Percentiles rank a stretch among this genome's conserved stretches.
These are phyloP conservation scores for Aspergillus calidoustus DNA, from an alignment of 2,329 filamentous ascomycete species.

Conservation along the genomic window DNA sequence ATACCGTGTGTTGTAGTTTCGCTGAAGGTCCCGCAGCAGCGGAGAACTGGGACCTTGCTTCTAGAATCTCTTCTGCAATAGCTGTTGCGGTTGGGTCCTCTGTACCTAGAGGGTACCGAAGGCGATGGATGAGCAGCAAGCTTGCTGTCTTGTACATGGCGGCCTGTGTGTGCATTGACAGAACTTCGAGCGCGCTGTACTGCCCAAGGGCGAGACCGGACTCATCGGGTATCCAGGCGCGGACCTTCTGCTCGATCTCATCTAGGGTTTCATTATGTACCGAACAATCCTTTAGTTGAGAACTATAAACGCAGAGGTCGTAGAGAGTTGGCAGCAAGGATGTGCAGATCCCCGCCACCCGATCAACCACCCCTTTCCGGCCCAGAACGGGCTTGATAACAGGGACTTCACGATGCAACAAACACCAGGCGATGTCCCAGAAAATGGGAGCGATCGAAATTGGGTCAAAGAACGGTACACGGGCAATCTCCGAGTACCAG, in stretches of 20 bases:
- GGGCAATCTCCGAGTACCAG: slow-evolving; percentile 7
- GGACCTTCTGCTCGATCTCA: neutral
- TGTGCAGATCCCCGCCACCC: slow-evolving; percentile 15
- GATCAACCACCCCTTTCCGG: slow-evolving; percentile 9
- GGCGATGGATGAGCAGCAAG: slow-evolving; percentile 14
- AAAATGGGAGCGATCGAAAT: slow-evolving; percentile 14
- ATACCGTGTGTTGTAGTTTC: no score
- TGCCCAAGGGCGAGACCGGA: neutral
- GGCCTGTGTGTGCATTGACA: slow-evolving; percentile 14
- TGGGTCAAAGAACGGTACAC: slow-evolving; percentile 4
- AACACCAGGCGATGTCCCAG: slow-evolving; percentile 10
- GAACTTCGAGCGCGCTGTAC: slow-evolving; percentile 7
- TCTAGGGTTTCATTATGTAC: neutral
- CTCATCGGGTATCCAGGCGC: neutral
- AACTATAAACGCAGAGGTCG: slow-evolving; percentile 12
- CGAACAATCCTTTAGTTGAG: neutral
- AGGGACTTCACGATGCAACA: slow-evolving; percentile 14
- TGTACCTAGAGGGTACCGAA: slow-evolving; percentile 8
- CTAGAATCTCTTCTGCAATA: slow-evolving; percentile 15
- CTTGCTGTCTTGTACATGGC: slow-evolving; percentile 10
- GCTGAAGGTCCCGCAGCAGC: no score
- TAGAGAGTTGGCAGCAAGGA: slow-evolving; percentile 13
- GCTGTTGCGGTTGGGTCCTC: neutral
- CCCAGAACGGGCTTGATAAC: slow-evolving; percentile 6
- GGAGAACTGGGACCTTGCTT: no score